Evolutionary conservation across 805 yeast genomes (phyloP).

Genomic region (Ogataea nonfermentans): DNA sequence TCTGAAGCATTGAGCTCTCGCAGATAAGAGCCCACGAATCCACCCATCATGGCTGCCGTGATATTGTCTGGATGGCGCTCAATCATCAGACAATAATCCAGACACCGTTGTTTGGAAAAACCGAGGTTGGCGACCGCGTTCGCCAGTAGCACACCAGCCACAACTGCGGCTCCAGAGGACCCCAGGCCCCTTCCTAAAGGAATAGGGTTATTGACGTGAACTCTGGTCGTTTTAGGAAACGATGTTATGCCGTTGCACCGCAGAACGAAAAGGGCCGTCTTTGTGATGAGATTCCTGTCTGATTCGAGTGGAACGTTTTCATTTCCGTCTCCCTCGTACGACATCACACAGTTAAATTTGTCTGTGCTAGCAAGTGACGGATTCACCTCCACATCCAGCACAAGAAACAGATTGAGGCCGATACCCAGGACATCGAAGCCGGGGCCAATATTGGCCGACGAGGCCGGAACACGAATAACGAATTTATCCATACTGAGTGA

Average conservation of each 20-base stretch:
- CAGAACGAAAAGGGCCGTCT: conserved; percentile 88
- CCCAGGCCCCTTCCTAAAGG: conserved; percentile 97
- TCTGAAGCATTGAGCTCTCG: conserved; percentile 76
- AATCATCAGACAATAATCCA: conserved; percentile 94
- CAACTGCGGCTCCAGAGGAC: conserved; percentile 97
- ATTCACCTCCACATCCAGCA: conserved; percentile 67
- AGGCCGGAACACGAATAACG: conserved; percentile 82
- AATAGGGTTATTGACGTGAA: conserved; percentile 84
- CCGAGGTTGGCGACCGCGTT: conserved; percentile 76
- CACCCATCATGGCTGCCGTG: conserved; percentile 99
- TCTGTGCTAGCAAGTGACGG: conserved; percentile 40
- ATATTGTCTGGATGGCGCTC: conserved; percentile 99
- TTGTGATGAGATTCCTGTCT: conserved; percentile 81
- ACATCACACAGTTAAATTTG: conserved; percentile 64
- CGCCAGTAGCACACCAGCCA: conserved; percentile 91
- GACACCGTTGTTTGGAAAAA: conserved; percentile 73
- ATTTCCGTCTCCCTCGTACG: conserved; percentile 77
- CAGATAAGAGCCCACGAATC: conserved; percentile 93
- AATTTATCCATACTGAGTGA: conserved; percentile 39
- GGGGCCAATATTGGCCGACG: conserved; percentile 97
- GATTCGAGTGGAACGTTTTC: conserved; percentile 74
- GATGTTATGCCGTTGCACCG: conserved; percentile 73
- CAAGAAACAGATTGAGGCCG: conserved; percentile 74
- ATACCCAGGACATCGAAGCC: conserved; percentile 97
- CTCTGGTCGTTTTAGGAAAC: conserved; percentile 81